Evolutionary conservation across 2,329 filamentous ascomycete genomes (phyloP), one percentile per base, ranked within the genome.

Genomic region (Exophiala phaeomuriformis): DNA sequence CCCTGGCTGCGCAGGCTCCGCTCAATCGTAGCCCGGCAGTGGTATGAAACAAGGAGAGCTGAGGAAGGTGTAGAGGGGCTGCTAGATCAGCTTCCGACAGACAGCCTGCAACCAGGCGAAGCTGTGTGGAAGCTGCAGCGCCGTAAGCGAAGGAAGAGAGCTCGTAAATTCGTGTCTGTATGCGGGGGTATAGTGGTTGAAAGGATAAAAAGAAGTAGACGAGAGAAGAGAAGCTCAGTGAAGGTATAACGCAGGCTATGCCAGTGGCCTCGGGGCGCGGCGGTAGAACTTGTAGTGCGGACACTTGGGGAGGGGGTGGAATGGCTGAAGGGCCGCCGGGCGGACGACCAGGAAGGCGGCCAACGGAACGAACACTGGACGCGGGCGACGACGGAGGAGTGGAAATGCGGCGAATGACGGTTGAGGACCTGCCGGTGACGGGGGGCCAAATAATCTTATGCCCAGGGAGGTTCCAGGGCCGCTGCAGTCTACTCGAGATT

Each of bases 71-170:
- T 41, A 43, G 50, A 56, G 52, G 50, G 57, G 50, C 53, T 46
- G 39, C 37, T 32, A 46, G 33, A 41, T 46, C 57, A 60, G 55
- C 55, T 55, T 51, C 52, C 47, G 49, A 57, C 50, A 57, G 57
- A 32, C 42, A 42, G 29, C 53, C 51, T 51, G 41, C 28, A 44
- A 10, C 27, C 19, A 55, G 57, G 36, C 46, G 54, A 42, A 58
- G 50, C 57, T 60, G 52, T 57, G 39, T 49, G 37, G 53, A 56
- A 59, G 54, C 57, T 59, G 57, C 54, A 59, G 57, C 57, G 54
- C 57, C 57, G 49, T 48, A 31, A 57, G 57, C 57, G 53, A 42
- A 59, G 30, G 46, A 19, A 41, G 39, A 19, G 19, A 19, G 19
- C 19, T 19, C 19, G 19, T 19, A 19, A 28, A 49, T n/a, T 12